Conservation (phyloP, 2,329 filamentous ascomycete genomes). For the Talaromyces atroroseus region DNA sequence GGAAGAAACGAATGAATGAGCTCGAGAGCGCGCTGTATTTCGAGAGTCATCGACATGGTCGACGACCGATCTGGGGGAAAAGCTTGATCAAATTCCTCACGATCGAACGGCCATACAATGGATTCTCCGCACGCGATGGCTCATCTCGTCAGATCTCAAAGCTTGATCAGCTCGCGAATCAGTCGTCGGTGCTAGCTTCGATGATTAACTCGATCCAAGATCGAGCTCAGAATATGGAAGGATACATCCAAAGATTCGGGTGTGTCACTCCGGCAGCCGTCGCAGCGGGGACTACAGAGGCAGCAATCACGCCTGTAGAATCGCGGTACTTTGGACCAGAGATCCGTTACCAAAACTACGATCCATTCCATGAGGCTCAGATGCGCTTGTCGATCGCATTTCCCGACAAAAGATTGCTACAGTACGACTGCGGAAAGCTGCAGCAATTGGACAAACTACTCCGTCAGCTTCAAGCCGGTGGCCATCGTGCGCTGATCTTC, state of each 20-base stretch:
- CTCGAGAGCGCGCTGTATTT: constrained; percentile 75
- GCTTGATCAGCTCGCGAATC: constrained; percentile 69
- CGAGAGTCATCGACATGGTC: constrained; percentile 73
- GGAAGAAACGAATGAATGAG: constrained; percentile 68
- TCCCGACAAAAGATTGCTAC: constrained; percentile 88
- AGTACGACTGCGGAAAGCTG: constrained; percentile 96
- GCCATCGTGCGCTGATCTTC: constrained; percentile 93
- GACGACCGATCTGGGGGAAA: constrained; percentile 74
- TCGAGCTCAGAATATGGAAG: constrained; percentile 66
- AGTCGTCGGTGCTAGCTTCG: constrained; percentile 48
- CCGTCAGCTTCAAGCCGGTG: constrained; percentile 78
- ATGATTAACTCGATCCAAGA: constrained; percentile 71
- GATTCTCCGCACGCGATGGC: constrained; percentile 53
- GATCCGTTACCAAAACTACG: constrained; percentile 53
- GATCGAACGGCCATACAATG: constrained; percentile 55
- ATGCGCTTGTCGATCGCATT: constrained; percentile 94
- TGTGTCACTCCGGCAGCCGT: constrained; percentile 88
- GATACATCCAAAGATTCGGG: constrained; percentile 76
- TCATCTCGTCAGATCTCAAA: constrained; percentile 54
- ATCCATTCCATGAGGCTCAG: constrained; percentile 90
- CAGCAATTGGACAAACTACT: constrained; percentile 83
- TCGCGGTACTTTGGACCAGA: constrained; percentile 41
- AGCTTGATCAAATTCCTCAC: constrained; percentile 71
- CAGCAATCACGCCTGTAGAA: constrained; percentile 61
- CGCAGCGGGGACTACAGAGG: constrained; percentile 66